These are phyloP conservation scores for Aspergillus neoniger DNA, from an alignment of 2,329 filamentous ascomycete genomes.

Conservation along the genomic window DNA sequence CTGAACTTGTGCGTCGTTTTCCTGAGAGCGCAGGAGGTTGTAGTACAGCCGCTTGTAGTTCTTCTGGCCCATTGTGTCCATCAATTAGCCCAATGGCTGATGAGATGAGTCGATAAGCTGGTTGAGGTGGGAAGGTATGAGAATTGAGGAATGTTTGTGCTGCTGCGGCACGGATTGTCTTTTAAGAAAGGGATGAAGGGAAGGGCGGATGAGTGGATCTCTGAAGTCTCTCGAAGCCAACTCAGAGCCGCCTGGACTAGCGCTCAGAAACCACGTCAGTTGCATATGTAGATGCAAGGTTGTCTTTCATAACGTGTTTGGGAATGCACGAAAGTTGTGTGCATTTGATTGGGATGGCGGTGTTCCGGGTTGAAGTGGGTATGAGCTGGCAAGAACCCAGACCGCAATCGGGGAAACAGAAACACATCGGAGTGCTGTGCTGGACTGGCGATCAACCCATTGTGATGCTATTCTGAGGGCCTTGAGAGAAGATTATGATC, in stretches of 20 bases:
- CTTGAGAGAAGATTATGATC: background rate
- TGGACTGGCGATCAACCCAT: background rate
- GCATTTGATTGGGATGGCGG: background rate
- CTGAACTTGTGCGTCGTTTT: background rate
- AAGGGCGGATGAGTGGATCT: background rate
- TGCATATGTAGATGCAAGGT: background rate
- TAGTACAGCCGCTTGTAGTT: background rate
- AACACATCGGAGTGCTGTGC: background rate
- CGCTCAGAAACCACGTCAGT: background rate
- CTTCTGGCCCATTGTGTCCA: background rate
- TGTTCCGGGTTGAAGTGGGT: background rate
- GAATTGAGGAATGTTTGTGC: background rate
- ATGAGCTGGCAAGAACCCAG: background rate
- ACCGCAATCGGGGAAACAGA: background rate
- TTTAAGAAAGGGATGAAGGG: background rate
- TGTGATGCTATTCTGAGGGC: background rate
- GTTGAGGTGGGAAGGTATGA: background rate
- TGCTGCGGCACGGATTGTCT: background rate
- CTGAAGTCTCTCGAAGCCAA: background rate
- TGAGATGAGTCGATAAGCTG: background rate
- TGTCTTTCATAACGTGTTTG: background rate
- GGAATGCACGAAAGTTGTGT: background rate
- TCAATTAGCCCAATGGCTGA: background rate
- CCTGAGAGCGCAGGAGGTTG: background rate
- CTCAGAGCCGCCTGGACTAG: background rate